phyloP scores from a whole-genome alignment of 176 grass and related monocot genomes.

The Lolium multiflorum region DNA sequence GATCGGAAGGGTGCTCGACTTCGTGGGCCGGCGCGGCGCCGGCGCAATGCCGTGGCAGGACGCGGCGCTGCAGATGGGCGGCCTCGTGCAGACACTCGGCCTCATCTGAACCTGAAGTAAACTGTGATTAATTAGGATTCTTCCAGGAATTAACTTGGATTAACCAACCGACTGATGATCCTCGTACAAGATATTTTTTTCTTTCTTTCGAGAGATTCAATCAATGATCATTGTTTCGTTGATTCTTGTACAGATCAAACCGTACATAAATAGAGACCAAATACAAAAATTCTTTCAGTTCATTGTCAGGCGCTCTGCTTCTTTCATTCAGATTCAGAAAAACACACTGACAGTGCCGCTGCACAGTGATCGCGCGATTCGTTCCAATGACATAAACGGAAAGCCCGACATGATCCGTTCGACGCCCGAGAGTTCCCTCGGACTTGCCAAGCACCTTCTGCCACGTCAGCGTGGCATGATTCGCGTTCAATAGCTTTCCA shows the following conservation, averaged over 20 bases:
- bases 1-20: conserved; percentile 47
- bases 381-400: background rate
- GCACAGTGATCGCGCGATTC: background rate
- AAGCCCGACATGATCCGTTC: background rate
- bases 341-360: background rate
- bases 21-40: conserved; percentile 35
- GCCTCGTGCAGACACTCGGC: conserved; percentile 78
- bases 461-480: background rate
- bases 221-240: conserved; percentile 5
- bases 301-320: background rate
- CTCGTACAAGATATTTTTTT: background rate
- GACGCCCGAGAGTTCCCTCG: background rate
- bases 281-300: background rate
- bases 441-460: background rate
- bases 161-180: conserved; percentile 25
- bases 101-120: conserved; percentile 37
- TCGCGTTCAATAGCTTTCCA: no score
- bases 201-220: conserved; percentile 14
- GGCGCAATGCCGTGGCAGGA: conserved; percentile 62
- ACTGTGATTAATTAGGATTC: background rate
- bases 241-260: conserved; percentile 31
- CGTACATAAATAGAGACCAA: background rate
- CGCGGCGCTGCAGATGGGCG: conserved; percentile 70
- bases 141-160: background rate
- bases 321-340: background rate